Base-by-base conservation (phyloP, 2,329 filamentous ascomycete genomes). In the Massarina eburnea region DNA sequence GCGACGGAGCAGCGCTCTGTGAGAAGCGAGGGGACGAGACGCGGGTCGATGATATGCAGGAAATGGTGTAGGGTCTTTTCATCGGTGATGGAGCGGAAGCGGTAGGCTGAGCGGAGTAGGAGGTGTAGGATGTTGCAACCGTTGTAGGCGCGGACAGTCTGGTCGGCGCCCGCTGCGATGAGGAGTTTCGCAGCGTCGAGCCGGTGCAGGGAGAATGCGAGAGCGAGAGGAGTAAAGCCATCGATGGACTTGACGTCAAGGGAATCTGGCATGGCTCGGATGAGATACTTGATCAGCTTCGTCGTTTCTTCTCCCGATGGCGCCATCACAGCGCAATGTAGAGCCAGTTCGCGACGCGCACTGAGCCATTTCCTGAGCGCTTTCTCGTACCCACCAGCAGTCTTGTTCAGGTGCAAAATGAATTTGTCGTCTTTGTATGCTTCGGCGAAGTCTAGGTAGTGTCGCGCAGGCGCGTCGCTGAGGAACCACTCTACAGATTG, bases 401-500 rank as follows among this genome's bases (percentile, higher is more conserved):
- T 74, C 38, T 82, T 72, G 3, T 75, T 77, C 4, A 94, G 72
- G 45, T 81, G 80, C 57, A 82, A 79, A 38, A 92, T 68, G 30
- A 81, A 76, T 41, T 77, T 69, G 51, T 92, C 84, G 19, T 83
- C 75, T 48, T 75, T 76, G 43, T 87, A 80, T 1, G 73, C 66
- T 52, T 83, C 79, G 0, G 83, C 77, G 61, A 91, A 94, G 36
- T 89, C 81, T 20, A 77, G 68, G 59, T 94, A 94, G 43, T 81
- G 75, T 21, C 83, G 77, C 54, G 81, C 71, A 0, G 89, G 88
- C 1, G 81, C 79, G 49, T 89, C 86, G 46, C 86, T 84, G 44
- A 90, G 68, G 64, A 92, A 89, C 82, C 88, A 95, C 60, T 94
- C 84, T 0, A 89, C 81, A 15, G 79, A 78, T 30, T 85, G 80